Evolutionary conservation across 441 rosid genomes (phyloP), one percentile per base, ranked within the genome.

Genomic region (Aquilaria agallochum): DNA sequence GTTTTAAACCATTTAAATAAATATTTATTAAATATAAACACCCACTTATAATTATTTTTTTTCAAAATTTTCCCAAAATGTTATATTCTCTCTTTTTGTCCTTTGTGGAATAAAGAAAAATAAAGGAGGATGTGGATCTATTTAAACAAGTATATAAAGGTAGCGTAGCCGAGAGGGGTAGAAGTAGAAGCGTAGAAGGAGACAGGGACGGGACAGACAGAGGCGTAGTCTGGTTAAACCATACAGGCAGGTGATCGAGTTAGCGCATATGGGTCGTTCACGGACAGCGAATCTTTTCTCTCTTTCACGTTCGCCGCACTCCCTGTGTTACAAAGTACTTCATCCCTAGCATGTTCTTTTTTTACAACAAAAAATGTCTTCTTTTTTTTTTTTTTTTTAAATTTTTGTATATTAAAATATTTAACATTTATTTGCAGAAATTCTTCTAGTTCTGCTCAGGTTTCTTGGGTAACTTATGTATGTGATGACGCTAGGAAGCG

Each of bases 271-370:
- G 27, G 27, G 45, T 40, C 53, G 54, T 71, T 76, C 78, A 73
- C 80, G 80, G 80, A 65, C 63, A 42, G n/a, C 5, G 80, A 76
- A 66, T 73, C 78, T 76, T 55, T 68, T 60, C 58, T 53, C 13
- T 11, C 8, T 2, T 20, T 36, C 76, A 65, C 58, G 70, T 57
- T 68, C 46, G 58, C 62, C 48, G 52, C 72, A 68, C 68, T 68
- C 12, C 12, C 34, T 15, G 34, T 5, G 31, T 12, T 49, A 13
- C 30, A 36, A 56, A 42, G 20, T 12, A 49, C 3, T 49, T 11
- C n/a, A 31, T 9, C 20, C 14, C 10, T 2, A 20, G 11, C 31
- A 12, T 33, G 40, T 42, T 33, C 58, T 55, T 34, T 36, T 55
- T 2, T 3, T 32, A 30, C 2, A 30, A 5, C 58, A 33, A 30